Conservation (phyloP, 2,329 filamentous ascomycete species). For the Pseudogymnoascus sp. region DNA sequence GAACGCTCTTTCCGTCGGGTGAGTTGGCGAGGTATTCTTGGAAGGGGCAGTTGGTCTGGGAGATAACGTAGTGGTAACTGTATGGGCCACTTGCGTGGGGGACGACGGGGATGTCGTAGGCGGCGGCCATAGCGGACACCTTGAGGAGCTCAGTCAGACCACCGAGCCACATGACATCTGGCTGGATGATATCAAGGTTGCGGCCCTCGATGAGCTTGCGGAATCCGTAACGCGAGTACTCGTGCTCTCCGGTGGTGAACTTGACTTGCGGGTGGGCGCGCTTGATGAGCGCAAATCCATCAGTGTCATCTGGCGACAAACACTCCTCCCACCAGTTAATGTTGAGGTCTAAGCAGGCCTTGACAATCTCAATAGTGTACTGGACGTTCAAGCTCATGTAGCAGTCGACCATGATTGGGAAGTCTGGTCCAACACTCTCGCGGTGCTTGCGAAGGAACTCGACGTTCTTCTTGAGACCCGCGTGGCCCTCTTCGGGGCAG, state of each 20-base stretch:
- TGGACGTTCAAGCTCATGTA: conserved; percentile 93
- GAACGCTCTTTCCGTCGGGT: conserved; percentile 77
- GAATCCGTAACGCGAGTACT: conserved; percentile 91
- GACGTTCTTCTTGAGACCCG: conserved; percentile 78
- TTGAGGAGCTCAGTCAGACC: conserved; percentile 88
- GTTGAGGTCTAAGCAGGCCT: conserved; percentile 71
- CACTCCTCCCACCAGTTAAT: conserved; percentile 99
- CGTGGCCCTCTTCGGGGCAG: conserved; percentile 77
- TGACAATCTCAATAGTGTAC: conserved; percentile 86
- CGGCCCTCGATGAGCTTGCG: conserved; percentile 86
- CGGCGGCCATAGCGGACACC: conserved; percentile 78
- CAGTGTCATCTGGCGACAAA: conserved; percentile 81
- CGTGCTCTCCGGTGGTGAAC: conserved; percentile 94
- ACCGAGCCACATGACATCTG: conserved; percentile 96
- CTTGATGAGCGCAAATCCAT: conserved; percentile 85
- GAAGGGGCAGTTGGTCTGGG: conserved; percentile 87
- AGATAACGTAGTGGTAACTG: conserved; percentile 93
- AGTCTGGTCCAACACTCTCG: conserved; percentile 77
- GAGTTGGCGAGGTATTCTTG: conserved; percentile 95
- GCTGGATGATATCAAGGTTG: conserved; percentile 89
- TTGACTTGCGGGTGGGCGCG: conserved; percentile 81
- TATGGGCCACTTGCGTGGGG: conserved; percentile 93
- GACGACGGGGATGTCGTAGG: conserved; percentile 90
- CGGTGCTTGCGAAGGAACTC: conserved; percentile 81
- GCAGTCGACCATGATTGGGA: conserved; percentile 90